Evolutionary conservation across 1,139 yeast species (phyloP).

Genomic region (Torulaspora globosa): DNA sequence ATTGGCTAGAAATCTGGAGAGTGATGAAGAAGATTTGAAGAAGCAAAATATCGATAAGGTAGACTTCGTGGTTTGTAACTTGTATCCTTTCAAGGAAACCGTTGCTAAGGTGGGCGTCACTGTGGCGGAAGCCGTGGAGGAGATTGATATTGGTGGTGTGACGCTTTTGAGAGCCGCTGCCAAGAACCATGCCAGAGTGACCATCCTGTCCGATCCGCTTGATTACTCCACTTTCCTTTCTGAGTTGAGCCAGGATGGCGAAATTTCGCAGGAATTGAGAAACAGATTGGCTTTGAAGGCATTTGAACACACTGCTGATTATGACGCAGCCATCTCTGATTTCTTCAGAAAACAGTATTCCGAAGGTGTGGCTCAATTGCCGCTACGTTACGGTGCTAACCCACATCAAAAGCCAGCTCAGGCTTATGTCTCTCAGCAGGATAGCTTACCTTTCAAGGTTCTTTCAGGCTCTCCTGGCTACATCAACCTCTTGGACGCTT

Average conservation of each 20-base stretch:
- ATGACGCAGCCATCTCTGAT: conserved; percentile 92
- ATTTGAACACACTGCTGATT: conserved; percentile 96
- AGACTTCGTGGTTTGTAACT: conserved; percentile 93
- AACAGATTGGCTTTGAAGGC: conserved; percentile 91
- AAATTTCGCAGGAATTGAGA: conserved; percentile 67
- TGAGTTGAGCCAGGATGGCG: conserved; percentile 63
- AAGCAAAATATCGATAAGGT: conserved; percentile 91
- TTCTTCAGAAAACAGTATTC: conserved; percentile 96
- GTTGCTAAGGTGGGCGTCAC: conserved; percentile 94
- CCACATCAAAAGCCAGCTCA: conserved; percentile 99
- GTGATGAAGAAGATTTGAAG: conserved; percentile 82
- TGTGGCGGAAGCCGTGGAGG: conserved; percentile 95
- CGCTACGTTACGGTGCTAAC: conserved; percentile 96
- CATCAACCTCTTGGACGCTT: conserved; percentile 90
- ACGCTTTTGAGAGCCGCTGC: conserved; percentile 97
- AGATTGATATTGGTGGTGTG: conserved; percentile 97
- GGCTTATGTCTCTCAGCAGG: conserved; percentile 76
- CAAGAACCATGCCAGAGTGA: conserved; percentile 93
- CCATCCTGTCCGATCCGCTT: conserved; percentile 87
- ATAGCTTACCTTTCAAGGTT: conserved; percentile 90
- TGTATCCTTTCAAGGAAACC: conserved; percentile 97
- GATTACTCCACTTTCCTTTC: conserved; percentile 85
- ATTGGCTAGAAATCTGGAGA: conserved; percentile 84
- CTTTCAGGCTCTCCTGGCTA: conserved; percentile 95
- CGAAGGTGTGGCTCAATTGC: conserved; percentile 82